phyloP scores from a whole-genome alignment of 2,329 filamentous ascomycete species.

The Diaporthe amygdali region DNA sequence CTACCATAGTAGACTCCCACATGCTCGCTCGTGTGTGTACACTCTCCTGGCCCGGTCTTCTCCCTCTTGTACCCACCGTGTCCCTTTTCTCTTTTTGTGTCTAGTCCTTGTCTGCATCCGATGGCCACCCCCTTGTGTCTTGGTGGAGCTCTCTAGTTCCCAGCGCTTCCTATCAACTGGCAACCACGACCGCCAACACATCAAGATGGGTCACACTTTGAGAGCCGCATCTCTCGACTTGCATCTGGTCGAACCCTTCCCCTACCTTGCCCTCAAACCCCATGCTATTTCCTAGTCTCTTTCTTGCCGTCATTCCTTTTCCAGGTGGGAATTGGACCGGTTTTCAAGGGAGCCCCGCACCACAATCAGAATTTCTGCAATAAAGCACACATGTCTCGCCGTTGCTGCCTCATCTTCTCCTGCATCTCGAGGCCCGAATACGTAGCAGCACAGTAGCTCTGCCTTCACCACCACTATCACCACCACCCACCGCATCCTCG shows the following conservation, averaged over 20 bases:
- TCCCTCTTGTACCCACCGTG: conserved; percentile 24
- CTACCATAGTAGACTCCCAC: conserved; percentile 4
- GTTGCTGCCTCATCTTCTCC: conserved; percentile 57
- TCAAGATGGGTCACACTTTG: conserved; percentile 74
- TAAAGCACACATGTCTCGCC: conserved; percentile 70
- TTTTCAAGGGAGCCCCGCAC: conserved; percentile 48
- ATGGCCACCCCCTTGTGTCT: conserved; percentile 50
- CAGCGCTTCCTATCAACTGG: conserved; percentile 77
- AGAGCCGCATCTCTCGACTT: conserved; percentile 70
- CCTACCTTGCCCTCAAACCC: conserved; percentile 25
- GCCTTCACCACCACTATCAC: conserved; percentile 42
- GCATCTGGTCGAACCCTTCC: conserved; percentile 59
- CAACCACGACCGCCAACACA: conserved; percentile 88
- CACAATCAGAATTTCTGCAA: conserved; percentile 58
- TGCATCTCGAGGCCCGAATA: conserved; percentile 52
- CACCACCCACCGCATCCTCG: conserved; percentile 33
- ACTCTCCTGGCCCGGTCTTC: conserved; percentile 14
- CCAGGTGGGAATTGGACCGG: conserved; percentile 32
- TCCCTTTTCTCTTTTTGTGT: conserved; percentile 25
- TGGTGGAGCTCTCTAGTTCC: conserved; percentile 68
- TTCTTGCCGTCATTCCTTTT: conserved; percentile 38
- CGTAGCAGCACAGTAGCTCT: conserved; percentile 46
- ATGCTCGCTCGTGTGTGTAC: conserved; percentile 22
- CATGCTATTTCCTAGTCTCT: conserved; percentile 40
- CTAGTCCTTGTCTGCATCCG: conserved; percentile 26